Percentiles rank a stretch among this genome's conserved stretches.
phyloP scores from a whole-genome alignment of 2,329 filamentous ascomycete species.

The Ceratocystis ficicola region DNA sequence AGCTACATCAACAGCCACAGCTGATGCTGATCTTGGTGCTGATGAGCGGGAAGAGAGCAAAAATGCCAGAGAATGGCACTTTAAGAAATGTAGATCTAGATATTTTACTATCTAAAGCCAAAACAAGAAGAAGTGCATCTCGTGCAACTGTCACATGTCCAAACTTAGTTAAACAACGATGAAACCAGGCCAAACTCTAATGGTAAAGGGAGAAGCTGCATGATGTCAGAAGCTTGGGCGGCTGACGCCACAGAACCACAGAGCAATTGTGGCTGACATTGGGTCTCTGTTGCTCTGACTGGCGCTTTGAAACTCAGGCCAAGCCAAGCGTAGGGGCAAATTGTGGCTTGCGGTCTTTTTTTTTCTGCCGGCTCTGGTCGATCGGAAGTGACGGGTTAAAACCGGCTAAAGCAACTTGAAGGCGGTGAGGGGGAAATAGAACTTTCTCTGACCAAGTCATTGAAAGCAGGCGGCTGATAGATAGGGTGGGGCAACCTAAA shows the following conservation, averaged over 20 bases:
- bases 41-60: background rate
- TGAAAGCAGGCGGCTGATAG: too few species aligned
- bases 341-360: background rate
- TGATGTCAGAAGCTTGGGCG: conserved; percentile 37
- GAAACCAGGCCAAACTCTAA: background rate
- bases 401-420: background rate
- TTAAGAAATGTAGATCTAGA: background rate
- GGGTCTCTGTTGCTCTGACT: background rate
- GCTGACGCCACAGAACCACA: conserved; percentile 43
- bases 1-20: conserved; percentile 46
- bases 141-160: conserved; percentile 4
- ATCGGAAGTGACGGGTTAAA: background rate
- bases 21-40: conserved; percentile 21
- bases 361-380: background rate
- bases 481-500: too few species aligned
- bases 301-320: background rate
- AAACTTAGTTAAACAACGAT: conserved; percentile 1
- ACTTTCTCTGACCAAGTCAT: too few species aligned
- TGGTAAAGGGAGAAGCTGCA: background rate
- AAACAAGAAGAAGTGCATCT: too few species aligned
- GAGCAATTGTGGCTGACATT: background rate
- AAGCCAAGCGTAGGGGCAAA: background rate
- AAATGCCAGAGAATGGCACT: background rate
- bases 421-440: background rate
- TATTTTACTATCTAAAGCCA: background rate